Evolutionary conservation across 352 stramenopile species (phyloP), one percentile per base, ranked within the genome.

Genomic region (Phytophthora pisi): DNA sequence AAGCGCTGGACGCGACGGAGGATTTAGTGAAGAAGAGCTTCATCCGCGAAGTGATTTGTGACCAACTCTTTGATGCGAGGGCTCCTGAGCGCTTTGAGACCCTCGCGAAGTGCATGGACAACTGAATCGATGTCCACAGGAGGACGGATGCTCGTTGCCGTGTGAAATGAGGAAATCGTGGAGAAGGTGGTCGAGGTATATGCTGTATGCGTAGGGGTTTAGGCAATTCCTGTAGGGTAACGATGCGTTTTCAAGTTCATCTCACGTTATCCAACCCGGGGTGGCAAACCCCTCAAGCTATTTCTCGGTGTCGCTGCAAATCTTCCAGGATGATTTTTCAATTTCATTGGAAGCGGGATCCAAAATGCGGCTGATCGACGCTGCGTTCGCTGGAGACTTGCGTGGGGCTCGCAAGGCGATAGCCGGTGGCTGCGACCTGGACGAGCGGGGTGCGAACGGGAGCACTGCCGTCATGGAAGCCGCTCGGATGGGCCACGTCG

Each of bases 391-490:
- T n/a, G 34, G 31, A 10, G 49, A 62, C 34, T 61, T 68, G 34
- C 43, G 43, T 15, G 43, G 18, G 1, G 45, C 31, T 43, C 51
- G 61, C 18, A 40, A 49, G 13, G 45, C 15, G 1, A 9, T 68
- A 16, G 57, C 20, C 20, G 18, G 3, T 2, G 51, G 24, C 5
- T 56, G 43, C 45, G 28, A 36, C 10, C 23, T 57, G 42, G 36
- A 68, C 40, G 30, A 51, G 4, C 9, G 31, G 1, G 45, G 30
- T 7, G 42, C 42, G 4, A 59, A 59, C 13, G 54, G 47, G 4
- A 30, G 34, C 16, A 60, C 62, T 10, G 42, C 62, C 11, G 10
- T 65, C 4, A 70, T 70, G 24, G 46, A 56, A 13, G 46, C 54
- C 13, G 47, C 49, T 43, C 15, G 28, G 10, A 5, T 51, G 40